These are phyloP conservation scores for Sarocladium strictum DNA, from an alignment of 2,329 filamentous ascomycete genomes.

Conservation along the genomic window DNA sequence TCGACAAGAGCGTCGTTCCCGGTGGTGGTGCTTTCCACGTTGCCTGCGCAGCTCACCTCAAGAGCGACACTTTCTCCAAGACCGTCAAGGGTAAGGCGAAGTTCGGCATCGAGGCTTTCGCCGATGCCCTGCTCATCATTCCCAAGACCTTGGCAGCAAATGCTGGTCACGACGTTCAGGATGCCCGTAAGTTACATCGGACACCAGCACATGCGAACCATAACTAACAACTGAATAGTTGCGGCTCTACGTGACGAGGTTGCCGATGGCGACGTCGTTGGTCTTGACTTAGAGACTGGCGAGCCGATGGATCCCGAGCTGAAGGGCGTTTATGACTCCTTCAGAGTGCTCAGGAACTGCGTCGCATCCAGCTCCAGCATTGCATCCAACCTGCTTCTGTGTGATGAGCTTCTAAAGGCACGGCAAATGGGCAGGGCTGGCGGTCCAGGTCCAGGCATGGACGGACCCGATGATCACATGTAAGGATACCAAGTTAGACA, in stretches of 20 bases:
- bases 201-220: constrained; percentile 7
- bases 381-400: constrained; percentile 88
- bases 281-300: constrained; percentile 79
- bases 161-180: constrained; percentile 93
- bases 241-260: constrained; percentile 82
- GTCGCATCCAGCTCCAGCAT: constrained; percentile 93
- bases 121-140: constrained; percentile 89
- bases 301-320: constrained; percentile 93
- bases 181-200: constrained; percentile 63
- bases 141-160: constrained; percentile 97
- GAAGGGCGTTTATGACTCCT: constrained; percentile 92
- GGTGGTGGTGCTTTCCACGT: constrained; percentile 95
- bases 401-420: constrained; percentile 95
- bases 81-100: constrained; percentile 97
- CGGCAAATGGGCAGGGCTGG: constrained; percentile 78
- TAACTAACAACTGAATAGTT: constrained; percentile 44
- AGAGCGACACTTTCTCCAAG: constrained; percentile 79
- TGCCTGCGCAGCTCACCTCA: constrained; percentile 80
- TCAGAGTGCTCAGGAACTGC: constrained; percentile 88
- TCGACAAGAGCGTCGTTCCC: constrained; percentile 92
- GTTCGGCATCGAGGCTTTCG: constrained; percentile 90
- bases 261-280: constrained; percentile 76
- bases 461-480: constrained; percentile 50
- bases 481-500: constrained; percentile 32
- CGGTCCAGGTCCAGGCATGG: constrained; percentile 59